phyloP scores from a whole-genome alignment of 768 basidiomycete species.

The Phylloporus arenicola region DNA sequence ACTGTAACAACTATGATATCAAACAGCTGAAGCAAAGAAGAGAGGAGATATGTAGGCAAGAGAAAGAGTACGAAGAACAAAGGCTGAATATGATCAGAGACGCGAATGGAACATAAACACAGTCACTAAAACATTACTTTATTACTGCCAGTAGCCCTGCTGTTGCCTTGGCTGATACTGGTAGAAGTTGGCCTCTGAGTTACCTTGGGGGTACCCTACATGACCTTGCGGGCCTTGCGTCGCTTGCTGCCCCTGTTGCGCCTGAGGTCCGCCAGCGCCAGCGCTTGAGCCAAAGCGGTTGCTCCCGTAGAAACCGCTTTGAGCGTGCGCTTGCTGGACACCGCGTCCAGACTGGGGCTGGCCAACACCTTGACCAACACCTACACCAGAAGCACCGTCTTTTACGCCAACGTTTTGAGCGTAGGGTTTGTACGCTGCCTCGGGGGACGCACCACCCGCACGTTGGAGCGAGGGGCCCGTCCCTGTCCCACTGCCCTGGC shows the following conservation, averaged over 20 bases:
- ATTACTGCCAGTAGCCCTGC: slow-evolving; percentile 51
- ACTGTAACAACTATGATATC: slow-evolving; percentile 26
- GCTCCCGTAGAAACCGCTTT: slow-evolving; percentile 42
- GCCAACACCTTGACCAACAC: slow-evolving; percentile 32
- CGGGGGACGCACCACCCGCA: slow-evolving; percentile 53
- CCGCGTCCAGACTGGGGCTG: slow-evolving; percentile 39
- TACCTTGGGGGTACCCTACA: slow-evolving; percentile 48
- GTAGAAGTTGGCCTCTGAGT: slow-evolving; percentile 64
- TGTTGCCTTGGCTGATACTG: slow-evolving; percentile 65
- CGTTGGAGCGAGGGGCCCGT: slow-evolving; percentile 46
- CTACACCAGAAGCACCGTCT: slow-evolving; percentile 49
- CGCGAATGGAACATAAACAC: neutral
- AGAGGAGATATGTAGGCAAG: slow-evolving; percentile 4
- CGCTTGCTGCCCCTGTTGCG: slow-evolving; percentile 40
- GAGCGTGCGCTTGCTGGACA: slow-evolving; percentile 40
- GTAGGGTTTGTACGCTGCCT: slow-evolving; percentile 73
- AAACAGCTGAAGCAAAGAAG: slow-evolving; percentile 26
- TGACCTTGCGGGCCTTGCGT: slow-evolving; percentile 35
- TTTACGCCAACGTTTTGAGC: slow-evolving; percentile 47
- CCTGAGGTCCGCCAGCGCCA: slow-evolving; percentile 43
- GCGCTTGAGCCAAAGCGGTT: slow-evolving; percentile 41
- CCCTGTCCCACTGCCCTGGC: slow-evolving; percentile 37
- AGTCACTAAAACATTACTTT: slow-evolving; percentile 7
- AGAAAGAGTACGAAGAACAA: slow-evolving; percentile 3
- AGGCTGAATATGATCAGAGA: slow-evolving; percentile 2